Percentiles rank a stretch among this genome's conserved stretches.
These are phyloP conservation scores for Dichomitus squalens DNA, from an alignment of 1,284 basidiomycete species.

Conservation along the genomic window DNA sequence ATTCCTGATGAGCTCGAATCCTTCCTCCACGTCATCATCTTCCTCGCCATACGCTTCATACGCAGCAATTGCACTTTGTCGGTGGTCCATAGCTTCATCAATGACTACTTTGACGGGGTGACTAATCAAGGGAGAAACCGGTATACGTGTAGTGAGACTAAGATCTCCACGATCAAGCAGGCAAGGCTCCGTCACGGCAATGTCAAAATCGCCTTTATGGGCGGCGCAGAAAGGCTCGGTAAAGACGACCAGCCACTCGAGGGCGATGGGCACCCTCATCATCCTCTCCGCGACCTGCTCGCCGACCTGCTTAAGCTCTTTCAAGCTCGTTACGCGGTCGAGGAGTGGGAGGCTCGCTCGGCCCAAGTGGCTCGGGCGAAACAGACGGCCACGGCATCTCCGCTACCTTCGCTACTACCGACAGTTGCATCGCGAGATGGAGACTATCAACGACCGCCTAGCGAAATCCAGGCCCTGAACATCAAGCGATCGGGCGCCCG, in stretches of 20 bases:
- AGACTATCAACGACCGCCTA: no score
- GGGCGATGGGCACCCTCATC: background rate
- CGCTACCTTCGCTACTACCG: no score
- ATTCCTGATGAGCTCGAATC: slow-evolving; percentile 16
- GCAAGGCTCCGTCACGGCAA: no score
- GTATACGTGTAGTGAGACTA: no score
- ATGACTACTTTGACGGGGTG: background rate
- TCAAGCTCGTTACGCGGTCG: background rate
- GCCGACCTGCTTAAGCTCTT: background rate
- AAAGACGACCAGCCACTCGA: background rate
- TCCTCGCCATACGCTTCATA: slow-evolving; percentile 6
- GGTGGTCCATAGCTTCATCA: background rate
- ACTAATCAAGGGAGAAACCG: background rate
- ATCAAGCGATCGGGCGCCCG: no score
- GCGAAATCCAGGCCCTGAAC: no score
- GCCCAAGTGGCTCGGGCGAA: no score
- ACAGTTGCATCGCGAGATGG: no score
- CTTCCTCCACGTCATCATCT: slow-evolving; percentile 16
- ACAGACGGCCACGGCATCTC: no score
- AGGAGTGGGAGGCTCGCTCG: background rate
- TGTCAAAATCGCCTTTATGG: no score
- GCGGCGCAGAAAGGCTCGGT: background rate
- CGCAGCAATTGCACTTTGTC: background rate
- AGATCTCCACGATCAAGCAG: no score
- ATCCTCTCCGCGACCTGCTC: slow-evolving; percentile 1